Base-by-base conservation (phyloP, 2,329 filamentous ascomycete genomes). In the Penicillium sp. region DNA sequence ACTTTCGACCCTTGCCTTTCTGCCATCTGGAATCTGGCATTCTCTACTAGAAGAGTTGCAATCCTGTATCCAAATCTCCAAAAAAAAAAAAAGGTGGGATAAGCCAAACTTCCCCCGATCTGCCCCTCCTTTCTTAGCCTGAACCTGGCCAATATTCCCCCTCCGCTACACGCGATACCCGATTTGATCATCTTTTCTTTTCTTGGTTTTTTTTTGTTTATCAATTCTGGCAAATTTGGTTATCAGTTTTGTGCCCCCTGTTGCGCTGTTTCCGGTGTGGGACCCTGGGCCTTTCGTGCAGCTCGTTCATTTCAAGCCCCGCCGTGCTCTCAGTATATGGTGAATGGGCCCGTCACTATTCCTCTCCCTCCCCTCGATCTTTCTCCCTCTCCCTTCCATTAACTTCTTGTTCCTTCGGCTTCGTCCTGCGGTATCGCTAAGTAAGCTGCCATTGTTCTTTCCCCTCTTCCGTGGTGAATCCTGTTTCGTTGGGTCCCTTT, bases 91-190 rank as follows among this genome's bases (percentile, higher is more conserved):
- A 57, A 64, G 62, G 62, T 64, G 54, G 58, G 60, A 56, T 56
- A 49, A 50, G 55, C 43, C 43, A 23, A 42, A 14, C 21, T 25
- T 21, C 44, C 19, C 44, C 45, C 31, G 2, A 33, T 46, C 23
- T 45, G 47, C 60, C 53, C 51, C 58, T 58, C 54, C 56, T 53
- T 58, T 55, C 23, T 33, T 49, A 21, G n/a, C 25, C 35, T 39
- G 39, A 42, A 42, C 39, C 39, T 42, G 11, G 26, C 55, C 45
- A 35, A 50, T 55, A 45, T 45, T 10, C 35, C 37, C 42, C 29
- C 25, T 21, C 23, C 53, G 47, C 55, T 54, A 58, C 51, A 57
- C 61, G 55, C 61, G 50, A 57, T 57, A 59, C 61, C 61, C 58
- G 55, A 62, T 55, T 33, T 55, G 53, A 59, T 58, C 42, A 25